phyloP scores from a whole-genome alignment of 139 green algal genomes.

The Chlorella sp. region DNA sequence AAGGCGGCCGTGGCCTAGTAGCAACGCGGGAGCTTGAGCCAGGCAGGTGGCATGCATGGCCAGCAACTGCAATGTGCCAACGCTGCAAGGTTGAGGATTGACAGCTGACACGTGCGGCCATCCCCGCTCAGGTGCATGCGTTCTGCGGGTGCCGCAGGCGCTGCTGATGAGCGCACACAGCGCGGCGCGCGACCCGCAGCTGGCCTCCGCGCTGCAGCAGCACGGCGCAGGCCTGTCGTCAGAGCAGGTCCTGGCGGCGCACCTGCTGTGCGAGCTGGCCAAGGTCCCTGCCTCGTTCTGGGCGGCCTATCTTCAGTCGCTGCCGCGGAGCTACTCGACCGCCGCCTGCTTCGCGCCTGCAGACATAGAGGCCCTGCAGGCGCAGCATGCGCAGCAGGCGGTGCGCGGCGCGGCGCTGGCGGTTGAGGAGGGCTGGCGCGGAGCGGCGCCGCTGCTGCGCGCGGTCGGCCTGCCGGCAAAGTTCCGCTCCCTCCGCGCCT shows the following conservation, averaged over 20 bases:
- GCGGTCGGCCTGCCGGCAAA: slow-evolving; percentile 49
- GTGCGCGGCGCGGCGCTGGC: slow-evolving; percentile 30
- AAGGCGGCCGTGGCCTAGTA: too few species aligned
- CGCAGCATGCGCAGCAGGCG: slow-evolving; percentile 15
- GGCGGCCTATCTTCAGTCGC: slow-evolving; percentile 67
- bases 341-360: slow-evolving; percentile 38
- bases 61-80: too few species aligned
- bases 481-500: slow-evolving; percentile 49
- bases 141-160: slow-evolving; percentile 52
- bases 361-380: slow-evolving; percentile 52
- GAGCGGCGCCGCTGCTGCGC: slow-evolving; percentile 36
- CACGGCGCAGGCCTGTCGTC: slow-evolving; percentile 7
- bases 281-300: slow-evolving; percentile 59
- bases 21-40: too few species aligned
- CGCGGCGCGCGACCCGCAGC: slow-evolving; percentile 25
- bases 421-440: slow-evolving; percentile 42
- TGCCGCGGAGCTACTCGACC: slow-evolving; percentile 65
- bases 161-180: slow-evolving; percentile 54
- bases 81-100: too few species aligned
- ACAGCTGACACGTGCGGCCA: too few species aligned
- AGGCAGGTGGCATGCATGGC: too few species aligned
- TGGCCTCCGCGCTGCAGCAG: neutral
- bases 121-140: slow-evolving; percentile 16
- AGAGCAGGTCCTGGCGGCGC: slow-evolving; percentile 58
- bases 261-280: slow-evolving; percentile 72